Base-by-base conservation (phyloP, 495 filamentous ascomycete species). In the Lasiosphaeria miniovina region DNA sequence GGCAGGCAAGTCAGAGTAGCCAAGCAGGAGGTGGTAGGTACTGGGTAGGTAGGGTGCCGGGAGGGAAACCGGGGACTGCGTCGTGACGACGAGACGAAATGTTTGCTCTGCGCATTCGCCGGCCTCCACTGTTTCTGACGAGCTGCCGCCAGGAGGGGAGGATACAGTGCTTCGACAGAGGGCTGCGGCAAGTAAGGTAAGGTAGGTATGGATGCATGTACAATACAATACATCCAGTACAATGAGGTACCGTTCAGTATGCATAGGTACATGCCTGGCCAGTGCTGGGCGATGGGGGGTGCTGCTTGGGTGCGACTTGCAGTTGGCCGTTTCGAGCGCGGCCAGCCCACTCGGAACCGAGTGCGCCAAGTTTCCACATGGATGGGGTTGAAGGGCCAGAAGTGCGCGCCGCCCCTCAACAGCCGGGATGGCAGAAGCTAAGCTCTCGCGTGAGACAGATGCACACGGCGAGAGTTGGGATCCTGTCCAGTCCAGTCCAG, bases 141-240 rank as follows among this genome's bases (percentile, higher is more conserved):
- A n/a, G 43, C 43, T 5, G 12, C 12, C 43, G 8, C 54, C 35
- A 40, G 41, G 12, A 46, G 15, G 15, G 15, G 11, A 11, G 12
- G 8, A 11, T n/a, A 46, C 43, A 46, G 43, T 46, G 43, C 43
- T 14, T 5, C 11, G 43, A 46, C 43, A n/a, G 43, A 9, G 12
- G 54, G 58, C 58, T 54, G 36, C 43, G 11, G 51, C 50, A 24
- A 41, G 52, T 53, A 35, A 33, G 32, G 24, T 24, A 24, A 24
- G 24, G 24, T 24, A 24, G 24, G 17, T 15, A 50, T 50, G 10
- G 10, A 50, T 50, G 48, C 48, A 9, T 14, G 12, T 50, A 24
- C 48, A 38, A 55, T 49, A 62, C 56, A 57, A 59, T 57, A 66
- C 64, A 60, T 63, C 49, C 60, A 62, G 69, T 72, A 72, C 69